These are phyloP conservation scores for Suhomyces terraborum DNA, from an alignment of 1,139 yeast species.

Conservation along the genomic window DNA sequence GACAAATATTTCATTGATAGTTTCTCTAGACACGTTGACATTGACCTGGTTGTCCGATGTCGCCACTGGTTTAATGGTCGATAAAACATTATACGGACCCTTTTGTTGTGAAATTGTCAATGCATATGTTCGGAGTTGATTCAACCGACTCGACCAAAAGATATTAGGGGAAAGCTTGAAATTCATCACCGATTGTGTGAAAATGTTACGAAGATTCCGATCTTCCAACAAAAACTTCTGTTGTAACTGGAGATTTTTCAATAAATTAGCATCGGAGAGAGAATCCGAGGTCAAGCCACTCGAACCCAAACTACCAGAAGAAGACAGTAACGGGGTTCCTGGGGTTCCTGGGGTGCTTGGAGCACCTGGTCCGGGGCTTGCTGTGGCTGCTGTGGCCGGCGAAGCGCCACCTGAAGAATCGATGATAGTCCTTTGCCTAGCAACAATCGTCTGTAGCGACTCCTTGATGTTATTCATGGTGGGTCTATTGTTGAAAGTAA, in stretches of 20 bases:
- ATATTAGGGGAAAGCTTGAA: constrained; percentile 76
- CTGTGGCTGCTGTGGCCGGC: constrained; percentile 12
- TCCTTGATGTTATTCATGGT: constrained; percentile 77
- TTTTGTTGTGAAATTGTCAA: constrained; percentile 78
- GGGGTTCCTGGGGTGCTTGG: constrained; percentile 10
- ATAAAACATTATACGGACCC: constrained; percentile 92
- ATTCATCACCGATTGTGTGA: constrained; percentile 85
- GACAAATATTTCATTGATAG: constrained; percentile 84
- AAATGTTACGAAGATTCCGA: constrained; percentile 67
- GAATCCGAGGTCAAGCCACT: constrained; percentile 21
- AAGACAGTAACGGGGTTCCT: constrained; percentile 8
- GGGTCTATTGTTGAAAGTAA: constrained; percentile 69
- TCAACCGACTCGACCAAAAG: constrained; percentile 87
- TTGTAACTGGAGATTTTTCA: constrained; percentile 75
- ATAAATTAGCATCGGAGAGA: constrained; percentile 43
- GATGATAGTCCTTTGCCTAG: constrained; percentile 59
- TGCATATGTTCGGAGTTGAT: constrained; percentile 81
- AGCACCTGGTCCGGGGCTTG: constrained; percentile 10
- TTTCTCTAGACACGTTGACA: constrained; percentile 88
- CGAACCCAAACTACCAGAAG: constrained; percentile 9
- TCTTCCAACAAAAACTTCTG: constrained; percentile 74
- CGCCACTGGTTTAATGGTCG: constrained; percentile 91
- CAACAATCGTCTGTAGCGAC: constrained; percentile 68
- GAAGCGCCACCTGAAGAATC: constrained; percentile 18
- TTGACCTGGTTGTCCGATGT: constrained; percentile 88